A percentile compares a stretch with the other conserved stretches of the same genome.
Evolutionary conservation across 2,329 filamentous ascomycete genomes (phyloP).

Genomic region (Calonectria henricotiae): DNA sequence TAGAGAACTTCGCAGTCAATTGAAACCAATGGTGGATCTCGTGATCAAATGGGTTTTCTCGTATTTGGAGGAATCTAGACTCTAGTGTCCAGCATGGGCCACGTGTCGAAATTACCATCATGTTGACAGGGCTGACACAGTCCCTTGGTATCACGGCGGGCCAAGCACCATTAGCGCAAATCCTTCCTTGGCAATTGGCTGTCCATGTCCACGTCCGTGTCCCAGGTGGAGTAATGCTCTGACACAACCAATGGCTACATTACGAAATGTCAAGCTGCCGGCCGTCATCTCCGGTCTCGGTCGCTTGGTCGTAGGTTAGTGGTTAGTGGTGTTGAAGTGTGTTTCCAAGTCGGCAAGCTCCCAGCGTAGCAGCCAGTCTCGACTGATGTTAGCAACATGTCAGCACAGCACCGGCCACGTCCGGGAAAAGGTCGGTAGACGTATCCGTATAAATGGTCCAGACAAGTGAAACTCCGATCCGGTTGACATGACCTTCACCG

Average conservation of each 20-base stretch:
- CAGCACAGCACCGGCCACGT: not conserved
- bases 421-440: not conserved
- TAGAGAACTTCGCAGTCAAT: too few relatives aligned
- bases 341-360: not conserved
- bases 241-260: not conserved
- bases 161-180: not conserved
- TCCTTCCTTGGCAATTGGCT: slow-evolving; percentile 1
- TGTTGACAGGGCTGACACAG: not conserved
- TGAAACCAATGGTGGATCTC: too few relatives aligned
- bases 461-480: not conserved
- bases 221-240: slow-evolving; percentile 7
- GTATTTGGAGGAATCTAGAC: too few relatives aligned
- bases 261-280: not conserved
- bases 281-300: slow-evolving; percentile 11
- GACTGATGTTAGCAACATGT: slow-evolving; percentile 1
- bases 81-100: not conserved
- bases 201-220: not conserved
- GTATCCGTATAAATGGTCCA: slow-evolving; percentile 8
- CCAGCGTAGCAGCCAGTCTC: not conserved
- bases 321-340: too few relatives aligned
- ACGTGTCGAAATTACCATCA: not conserved
- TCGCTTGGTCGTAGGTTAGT: too few relatives aligned
- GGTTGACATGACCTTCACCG: too few relatives aligned
- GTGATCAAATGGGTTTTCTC: too few relatives aligned
- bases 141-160: not conserved